phyloP scores from a whole-genome alignment of 106 monocot species.

The Dactylorhiza incarnata region DNA sequence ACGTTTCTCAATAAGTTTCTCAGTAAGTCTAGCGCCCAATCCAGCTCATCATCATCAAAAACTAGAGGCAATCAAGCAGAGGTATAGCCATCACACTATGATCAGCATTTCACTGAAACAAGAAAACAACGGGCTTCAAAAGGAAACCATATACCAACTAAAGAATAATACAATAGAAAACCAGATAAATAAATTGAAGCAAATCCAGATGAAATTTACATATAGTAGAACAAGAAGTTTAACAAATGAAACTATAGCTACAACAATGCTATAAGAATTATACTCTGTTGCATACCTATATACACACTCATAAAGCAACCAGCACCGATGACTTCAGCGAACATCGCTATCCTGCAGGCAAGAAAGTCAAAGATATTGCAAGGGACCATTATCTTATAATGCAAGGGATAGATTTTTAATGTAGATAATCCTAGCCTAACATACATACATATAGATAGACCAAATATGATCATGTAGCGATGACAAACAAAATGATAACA shows the following conservation, averaged over 20 bases:
- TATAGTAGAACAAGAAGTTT: neutral
- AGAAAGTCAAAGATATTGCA: neutral
- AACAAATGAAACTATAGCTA: neutral
- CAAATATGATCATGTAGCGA: too few species aligned
- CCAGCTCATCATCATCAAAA: neutral
- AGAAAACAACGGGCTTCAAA: neutral
- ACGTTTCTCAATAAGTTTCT: too few species aligned
- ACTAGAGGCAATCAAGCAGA: neutral
- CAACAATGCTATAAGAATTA: neutral
- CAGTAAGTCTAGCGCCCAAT: too few species aligned
- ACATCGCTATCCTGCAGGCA: slow-evolving; percentile 58
- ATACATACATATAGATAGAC: neutral
- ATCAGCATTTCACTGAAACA: neutral
- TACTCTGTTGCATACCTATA: slow-evolving; percentile 36
- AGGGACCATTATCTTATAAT: neutral
- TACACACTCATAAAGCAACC: slow-evolving; percentile 82
- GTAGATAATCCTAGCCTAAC: neutral
- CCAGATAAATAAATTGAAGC: too few species aligned
- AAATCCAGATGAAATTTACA: neutral
- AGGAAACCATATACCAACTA: too few species aligned
- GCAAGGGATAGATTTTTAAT: neutral
- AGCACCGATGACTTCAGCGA: slow-evolving; percentile 66
- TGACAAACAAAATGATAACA: neutral
- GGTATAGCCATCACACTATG: neutral
- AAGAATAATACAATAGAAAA: too few species aligned